phyloP scores from a whole-genome alignment of 2,329 filamentous ascomycete species.

The Fusarium nanum region DNA sequence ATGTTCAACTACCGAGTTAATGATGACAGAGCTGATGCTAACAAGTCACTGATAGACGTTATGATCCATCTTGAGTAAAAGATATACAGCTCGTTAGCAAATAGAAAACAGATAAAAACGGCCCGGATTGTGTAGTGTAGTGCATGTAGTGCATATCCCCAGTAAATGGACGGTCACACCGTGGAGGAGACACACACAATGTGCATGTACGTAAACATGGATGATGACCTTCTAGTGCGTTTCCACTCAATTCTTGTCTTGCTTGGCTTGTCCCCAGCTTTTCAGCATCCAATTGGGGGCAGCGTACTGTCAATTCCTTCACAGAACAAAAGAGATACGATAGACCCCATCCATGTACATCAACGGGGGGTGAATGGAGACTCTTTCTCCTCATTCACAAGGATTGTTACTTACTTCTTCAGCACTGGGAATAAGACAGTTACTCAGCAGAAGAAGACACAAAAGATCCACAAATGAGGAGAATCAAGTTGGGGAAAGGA shows the following conservation, averaged over 20 bases:
- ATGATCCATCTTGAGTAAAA: conserved; percentile 22
- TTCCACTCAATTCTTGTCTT: conserved; percentile 8
- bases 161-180: conserved; percentile 24
- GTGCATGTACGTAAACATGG: conserved; percentile 37
- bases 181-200: conserved; percentile 9
- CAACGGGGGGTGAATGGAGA: neutral
- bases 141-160: neutral
- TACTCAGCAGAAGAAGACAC: neutral
- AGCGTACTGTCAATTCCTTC: conserved; percentile 7
- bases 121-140: conserved; percentile 25
- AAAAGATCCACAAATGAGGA: conserved; percentile 36
- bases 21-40: neutral
- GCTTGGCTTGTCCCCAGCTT: conserved; percentile 28
- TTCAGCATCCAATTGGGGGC: conserved; percentile 29
- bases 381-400: neutral
- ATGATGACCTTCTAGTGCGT: conserved; percentile 36
- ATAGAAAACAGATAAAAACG: conserved; percentile 16
- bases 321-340: conserved; percentile 1
- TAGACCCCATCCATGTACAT: neutral
- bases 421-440: no score
- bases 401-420: neutral
- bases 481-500: conserved; percentile 9
- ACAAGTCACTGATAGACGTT: neutral
- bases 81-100: neutral
- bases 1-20: neutral